phyloP scores from a whole-genome alignment of 1,284 basidiomycete species.

The Gymnopus androsaceus region DNA sequence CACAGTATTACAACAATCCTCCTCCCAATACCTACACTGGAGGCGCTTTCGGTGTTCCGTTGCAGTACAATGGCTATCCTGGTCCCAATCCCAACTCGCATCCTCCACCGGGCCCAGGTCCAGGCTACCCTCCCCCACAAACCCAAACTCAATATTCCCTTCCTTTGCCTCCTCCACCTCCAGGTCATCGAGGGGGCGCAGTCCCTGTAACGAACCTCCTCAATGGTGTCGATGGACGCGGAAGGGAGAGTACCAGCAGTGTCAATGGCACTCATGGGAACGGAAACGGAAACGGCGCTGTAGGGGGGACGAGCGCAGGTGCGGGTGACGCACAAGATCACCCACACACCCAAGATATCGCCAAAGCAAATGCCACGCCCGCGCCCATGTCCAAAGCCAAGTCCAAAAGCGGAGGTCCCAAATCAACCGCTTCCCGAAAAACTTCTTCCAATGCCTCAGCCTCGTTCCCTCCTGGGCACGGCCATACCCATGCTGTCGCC shows the following conservation, averaged over 20 bases:
- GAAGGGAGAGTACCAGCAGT: constrained; percentile 1
- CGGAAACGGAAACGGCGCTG: background rate
- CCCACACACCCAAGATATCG: too few species aligned
- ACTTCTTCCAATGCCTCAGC: too few species aligned
- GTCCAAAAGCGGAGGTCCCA: too few species aligned
- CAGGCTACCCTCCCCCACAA: background rate
- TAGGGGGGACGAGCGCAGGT: too few species aligned
- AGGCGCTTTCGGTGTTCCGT: background rate
- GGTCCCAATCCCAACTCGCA: background rate
- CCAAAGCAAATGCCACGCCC: too few species aligned
- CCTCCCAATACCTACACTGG: background rate
- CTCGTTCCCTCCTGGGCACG: too few species aligned
- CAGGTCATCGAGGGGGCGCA: background rate
- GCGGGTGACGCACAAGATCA: too few species aligned
- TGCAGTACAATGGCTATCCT: constrained; percentile 1
- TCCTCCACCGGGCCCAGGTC: background rate
- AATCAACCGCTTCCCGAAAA: too few species aligned
- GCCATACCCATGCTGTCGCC: too few species aligned
- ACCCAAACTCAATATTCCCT: background rate
- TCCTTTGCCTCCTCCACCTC: background rate
- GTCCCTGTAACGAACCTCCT: background rate
- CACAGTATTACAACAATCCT: too few species aligned
- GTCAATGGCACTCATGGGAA: background rate
- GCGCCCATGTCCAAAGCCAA: too few species aligned
- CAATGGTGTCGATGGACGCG: constrained; percentile 6